Percentiles rank a stretch among this genome's conserved stretches.
Evolutionary conservation across 2,329 filamentous ascomycete species (phyloP).

Genomic region (Hirsutella rhossiliensis): DNA sequence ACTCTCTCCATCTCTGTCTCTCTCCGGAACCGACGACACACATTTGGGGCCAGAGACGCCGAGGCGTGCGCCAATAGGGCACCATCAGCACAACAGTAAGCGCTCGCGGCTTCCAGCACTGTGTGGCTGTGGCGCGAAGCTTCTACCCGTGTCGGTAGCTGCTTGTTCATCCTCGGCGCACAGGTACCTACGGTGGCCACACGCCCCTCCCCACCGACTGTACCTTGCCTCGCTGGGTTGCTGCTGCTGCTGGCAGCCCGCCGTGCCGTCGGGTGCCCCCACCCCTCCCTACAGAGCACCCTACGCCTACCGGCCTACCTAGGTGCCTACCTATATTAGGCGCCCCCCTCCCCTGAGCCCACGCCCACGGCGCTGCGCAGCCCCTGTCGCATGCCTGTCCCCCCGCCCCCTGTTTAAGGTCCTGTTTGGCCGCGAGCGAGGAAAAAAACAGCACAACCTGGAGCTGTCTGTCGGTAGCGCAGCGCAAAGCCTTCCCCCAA

Average conservation of each 20-base stretch:
- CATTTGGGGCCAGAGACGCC: not conserved
- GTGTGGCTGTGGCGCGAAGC: not conserved
- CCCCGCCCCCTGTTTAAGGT: not conserved
- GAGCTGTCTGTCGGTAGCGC: too few species aligned
- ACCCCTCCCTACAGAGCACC: not conserved
- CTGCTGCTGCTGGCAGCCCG: not conserved
- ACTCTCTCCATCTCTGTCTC: too few species aligned
- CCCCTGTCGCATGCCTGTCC: constrained; percentile 14
- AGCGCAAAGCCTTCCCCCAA: not conserved
- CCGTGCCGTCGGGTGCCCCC: not conserved
- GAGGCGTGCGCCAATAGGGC: not conserved
- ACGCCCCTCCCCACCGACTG: not conserved
- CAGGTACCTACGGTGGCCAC: not conserved
- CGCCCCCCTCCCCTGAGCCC: not conserved
- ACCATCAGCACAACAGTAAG: not conserved
- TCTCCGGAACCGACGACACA: too few species aligned
- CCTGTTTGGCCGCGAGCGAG: not conserved
- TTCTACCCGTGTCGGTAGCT: not conserved
- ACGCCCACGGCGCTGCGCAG: not conserved
- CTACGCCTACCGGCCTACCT: too few species aligned
- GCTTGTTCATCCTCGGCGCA: too few species aligned
- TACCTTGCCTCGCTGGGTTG: not conserved
- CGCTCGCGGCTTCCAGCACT: not conserved
- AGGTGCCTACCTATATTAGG: too few species aligned
- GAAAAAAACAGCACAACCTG: not conserved